Percentiles rank a stretch among this genome's conserved stretches.
These are phyloP conservation scores for Musa schizocarpa DNA, from an alignment of 176 grass and related monocot species.

Conservation along the genomic window DNA sequence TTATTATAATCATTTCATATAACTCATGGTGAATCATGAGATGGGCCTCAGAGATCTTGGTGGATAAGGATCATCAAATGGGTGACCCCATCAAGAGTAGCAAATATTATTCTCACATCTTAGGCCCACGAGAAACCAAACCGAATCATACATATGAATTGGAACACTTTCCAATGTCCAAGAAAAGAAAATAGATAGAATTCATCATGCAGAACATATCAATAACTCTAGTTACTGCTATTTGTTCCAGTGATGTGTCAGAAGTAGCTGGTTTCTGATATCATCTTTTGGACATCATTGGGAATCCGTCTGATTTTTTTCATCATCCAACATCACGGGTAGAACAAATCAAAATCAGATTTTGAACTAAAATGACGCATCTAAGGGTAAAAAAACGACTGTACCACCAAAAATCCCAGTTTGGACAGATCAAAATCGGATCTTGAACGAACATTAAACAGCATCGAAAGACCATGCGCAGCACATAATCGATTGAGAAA, in stretches of 20 bases:
- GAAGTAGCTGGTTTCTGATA: constrained; percentile 23
- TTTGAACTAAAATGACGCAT: not conserved
- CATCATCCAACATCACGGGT: constrained; percentile 9
- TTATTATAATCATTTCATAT: not conserved
- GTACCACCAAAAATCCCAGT: not conserved
- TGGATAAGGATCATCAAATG: constrained; percentile 16
- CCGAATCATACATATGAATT: too few relatives aligned
- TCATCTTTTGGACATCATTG: constrained; percentile 16
- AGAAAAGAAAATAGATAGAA: not conserved
- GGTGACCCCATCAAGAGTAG: constrained; percentile 20
- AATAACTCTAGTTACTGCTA: too few relatives aligned
- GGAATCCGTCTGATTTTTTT: constrained; percentile 24
- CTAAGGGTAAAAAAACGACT: not conserved
- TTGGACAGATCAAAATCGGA: not conserved
- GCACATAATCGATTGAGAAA: not conserved
- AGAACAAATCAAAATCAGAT: not conserved
- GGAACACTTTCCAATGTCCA: too few relatives aligned
- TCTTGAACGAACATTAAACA: too few relatives aligned
- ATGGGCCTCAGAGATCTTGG: constrained; percentile 22
- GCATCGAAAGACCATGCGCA: too few relatives aligned
- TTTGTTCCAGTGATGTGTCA: not conserved
- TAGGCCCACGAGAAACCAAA: not conserved
- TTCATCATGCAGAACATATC: too few relatives aligned
- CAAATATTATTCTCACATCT: constrained; percentile 23
- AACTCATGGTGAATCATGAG: not conserved